Conservation (phyloP, 2,329 filamentous ascomycete genomes). For the Neophaeococcomyces aloes region DNA sequence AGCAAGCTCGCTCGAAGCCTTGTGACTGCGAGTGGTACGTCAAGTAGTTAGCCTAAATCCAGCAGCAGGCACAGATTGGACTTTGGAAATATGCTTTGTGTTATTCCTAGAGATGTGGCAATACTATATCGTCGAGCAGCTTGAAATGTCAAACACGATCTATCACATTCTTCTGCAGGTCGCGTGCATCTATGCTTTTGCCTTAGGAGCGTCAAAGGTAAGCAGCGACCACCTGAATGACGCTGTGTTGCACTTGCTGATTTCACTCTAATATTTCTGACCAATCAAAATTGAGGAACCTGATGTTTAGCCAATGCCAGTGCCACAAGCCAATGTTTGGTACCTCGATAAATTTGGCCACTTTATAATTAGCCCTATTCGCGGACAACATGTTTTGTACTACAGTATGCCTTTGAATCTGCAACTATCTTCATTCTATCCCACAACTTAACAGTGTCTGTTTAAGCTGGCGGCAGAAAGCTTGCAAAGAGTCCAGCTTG, state of each 20-base stretch:
- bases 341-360: too few species aligned
- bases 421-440: background rate
- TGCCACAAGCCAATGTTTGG: too few species aligned
- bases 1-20: constrained; percentile 7
- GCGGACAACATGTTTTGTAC: too few species aligned
- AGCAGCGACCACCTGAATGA: too few species aligned
- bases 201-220: too few species aligned
- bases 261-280: background rate
- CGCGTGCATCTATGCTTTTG: background rate
- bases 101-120: too few species aligned
- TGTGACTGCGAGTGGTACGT: constrained; percentile 3
- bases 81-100: background rate
- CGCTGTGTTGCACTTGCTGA: too few species aligned
- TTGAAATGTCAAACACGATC: background rate
- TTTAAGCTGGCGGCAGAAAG: constrained; percentile 77
- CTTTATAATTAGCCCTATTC: too few species aligned
- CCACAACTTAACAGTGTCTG: background rate
- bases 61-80: background rate
- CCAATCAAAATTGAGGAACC: background rate
- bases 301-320: too few species aligned
- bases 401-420: background rate
- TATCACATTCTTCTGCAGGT: background rate
- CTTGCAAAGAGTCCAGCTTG: constrained; percentile 78
- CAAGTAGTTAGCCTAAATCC: constrained; percentile 1
- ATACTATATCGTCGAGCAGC: background rate